Base-by-base conservation (phyloP, 148 eudicot species). In the Bassia scoparia region DNA sequence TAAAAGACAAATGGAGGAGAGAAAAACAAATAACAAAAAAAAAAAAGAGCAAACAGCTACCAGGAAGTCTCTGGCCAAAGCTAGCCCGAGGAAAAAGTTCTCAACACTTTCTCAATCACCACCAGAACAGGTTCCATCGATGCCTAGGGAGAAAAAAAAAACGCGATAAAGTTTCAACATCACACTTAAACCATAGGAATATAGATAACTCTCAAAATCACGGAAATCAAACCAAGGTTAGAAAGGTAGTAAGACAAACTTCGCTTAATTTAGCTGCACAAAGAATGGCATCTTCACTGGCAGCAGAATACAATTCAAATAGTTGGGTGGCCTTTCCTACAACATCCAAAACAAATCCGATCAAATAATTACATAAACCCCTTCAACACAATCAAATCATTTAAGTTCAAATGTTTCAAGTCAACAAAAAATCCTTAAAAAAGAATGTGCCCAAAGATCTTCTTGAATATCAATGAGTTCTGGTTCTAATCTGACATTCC, bases 261-360 rank as follows among this genome's bases (percentile, higher is more conserved):
- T 94, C 62, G 91, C 86, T 82, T 78, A 91, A 71, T 76, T 88
- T 74, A 78, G 81, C 96, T 94, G 98, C 81, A 89, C 97, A 76
- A 87, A 94, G 49, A n/a, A 94, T 78, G 46, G 93, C 85, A 74
- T 94, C 98, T 82, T 94, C 98, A 17, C 86, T 88, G 60, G 98
- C 97, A 65, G 97, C 84, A 84, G n/a, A 94, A 94, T 68, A 94
- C 81, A 69, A 91, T 91, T 83, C 91, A 97, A 77, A 87, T 81
- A 70, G 91, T 86, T 43, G 87, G 95, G 68, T 88, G 97, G 64
- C 98, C 98, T 84, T 83, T 90, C 98, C 98, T 94, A 81, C 82
- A 88, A 74, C 54, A 71, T 61, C 37, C 58, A 72, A 63, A 64
- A 73, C 43, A 67, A 20, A 72, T 43, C 50, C 10, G 27, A 38